A percentile compares a stretch with the other conserved stretches of the same genome.
Evolutionary conservation across 768 basidiomycete species (phyloP).

Genomic region (Serendipita sp.): DNA sequence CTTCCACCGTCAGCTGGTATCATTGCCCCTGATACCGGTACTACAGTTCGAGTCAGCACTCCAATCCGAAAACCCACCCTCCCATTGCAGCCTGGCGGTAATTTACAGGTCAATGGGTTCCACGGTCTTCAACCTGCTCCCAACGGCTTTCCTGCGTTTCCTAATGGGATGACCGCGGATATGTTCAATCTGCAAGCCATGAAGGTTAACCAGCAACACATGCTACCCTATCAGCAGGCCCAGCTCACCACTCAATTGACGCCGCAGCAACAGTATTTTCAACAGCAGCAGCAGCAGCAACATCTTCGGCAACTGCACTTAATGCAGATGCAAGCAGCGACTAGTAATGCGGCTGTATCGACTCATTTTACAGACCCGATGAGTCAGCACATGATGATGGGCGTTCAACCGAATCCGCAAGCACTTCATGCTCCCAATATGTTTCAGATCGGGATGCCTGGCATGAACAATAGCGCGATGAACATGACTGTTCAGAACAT

Average conservation of each 20-base stretch:
- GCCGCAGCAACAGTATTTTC: not conserved
- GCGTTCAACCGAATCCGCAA: conserved; percentile 1
- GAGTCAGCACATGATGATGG: conserved; percentile 7
- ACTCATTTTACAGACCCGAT: not conserved
- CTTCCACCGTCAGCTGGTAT: not conserved
- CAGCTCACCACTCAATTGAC: not conserved
- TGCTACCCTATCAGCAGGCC: not conserved
- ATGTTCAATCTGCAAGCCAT: conserved; percentile 4
- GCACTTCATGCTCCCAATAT: not conserved
- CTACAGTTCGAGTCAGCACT: conserved; percentile 5
- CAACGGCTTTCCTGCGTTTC: not conserved
- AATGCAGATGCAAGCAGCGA: not conserved
- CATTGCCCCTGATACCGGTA: not conserved
- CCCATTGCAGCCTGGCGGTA: not conserved
- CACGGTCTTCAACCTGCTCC: not conserved
- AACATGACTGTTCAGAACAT: conserved; percentile 8
- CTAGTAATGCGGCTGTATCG: not conserved
- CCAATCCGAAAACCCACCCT: not conserved
- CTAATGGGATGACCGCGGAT: not conserved
- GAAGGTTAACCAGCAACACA: conserved; percentile 5
- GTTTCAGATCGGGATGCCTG: conserved; percentile 5
- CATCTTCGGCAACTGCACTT: not conserved
- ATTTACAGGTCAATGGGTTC: not conserved
- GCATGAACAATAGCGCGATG: not conserved
- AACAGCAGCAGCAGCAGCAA: conserved; percentile 6